Conservation (phyloP, 148 eudicot species). For the Nepenthes mirabilis region DNA sequence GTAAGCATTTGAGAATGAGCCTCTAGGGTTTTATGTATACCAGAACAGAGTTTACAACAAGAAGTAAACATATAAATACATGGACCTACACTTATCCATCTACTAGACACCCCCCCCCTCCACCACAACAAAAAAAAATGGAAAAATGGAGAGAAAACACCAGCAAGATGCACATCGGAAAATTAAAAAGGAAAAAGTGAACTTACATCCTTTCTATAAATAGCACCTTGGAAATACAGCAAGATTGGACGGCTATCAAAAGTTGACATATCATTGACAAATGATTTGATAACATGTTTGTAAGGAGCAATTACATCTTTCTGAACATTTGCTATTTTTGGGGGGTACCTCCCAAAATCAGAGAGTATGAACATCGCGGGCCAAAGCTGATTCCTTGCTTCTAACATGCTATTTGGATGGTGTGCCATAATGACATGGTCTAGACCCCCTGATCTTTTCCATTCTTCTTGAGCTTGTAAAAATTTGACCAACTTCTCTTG, state of each 20-base stretch:
- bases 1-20: too few relatives aligned
- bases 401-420: constrained; percentile 81
- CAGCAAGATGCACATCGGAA: not conserved
- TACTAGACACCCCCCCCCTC: too few relatives aligned
- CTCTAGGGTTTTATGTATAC: too few relatives aligned
- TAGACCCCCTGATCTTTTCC: constrained; percentile 85
- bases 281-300: constrained; percentile 52
- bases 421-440: constrained; percentile 87
- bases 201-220: constrained; percentile 90
- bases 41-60: too few relatives aligned
- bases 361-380: constrained; percentile 74
- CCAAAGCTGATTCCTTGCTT: constrained; percentile 75
- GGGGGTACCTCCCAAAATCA: constrained; percentile 95
- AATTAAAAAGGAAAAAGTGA: not conserved
- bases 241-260: constrained; percentile 70
- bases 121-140: too few relatives aligned
- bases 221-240: constrained; percentile 87
- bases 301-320: constrained; percentile 96
- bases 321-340: constrained; percentile 67
- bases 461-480: constrained; percentile 59
- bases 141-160: too few relatives aligned
- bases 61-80: too few relatives aligned
- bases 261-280: constrained; percentile 48
- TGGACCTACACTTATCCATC: too few relatives aligned
- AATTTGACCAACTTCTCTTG: constrained; percentile 65